Base-by-base conservation (phyloP, 495 filamentous ascomycete species). In the Collariella sp. region DNA sequence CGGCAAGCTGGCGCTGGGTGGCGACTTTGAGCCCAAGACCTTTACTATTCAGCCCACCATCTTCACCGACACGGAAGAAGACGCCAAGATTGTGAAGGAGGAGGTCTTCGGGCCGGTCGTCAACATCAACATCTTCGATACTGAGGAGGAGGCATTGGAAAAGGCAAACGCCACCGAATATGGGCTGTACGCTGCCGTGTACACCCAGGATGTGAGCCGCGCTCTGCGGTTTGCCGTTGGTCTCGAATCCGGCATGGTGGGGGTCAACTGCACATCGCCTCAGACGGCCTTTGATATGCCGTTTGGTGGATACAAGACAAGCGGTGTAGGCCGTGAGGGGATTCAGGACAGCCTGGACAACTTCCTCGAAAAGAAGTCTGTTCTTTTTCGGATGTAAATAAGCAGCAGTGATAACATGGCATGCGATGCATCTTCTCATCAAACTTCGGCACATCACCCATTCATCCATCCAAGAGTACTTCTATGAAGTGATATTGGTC, bases 101-200 rank as follows among this genome's bases (percentile, higher is more conserved):
- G 71, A 73, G 42, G 56, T 71, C 7, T 73, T 73, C 45, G 87
- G 88, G 0, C 87, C 87, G 0, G 88, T 91, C 29, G 79, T 90
- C 67, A 78, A 76, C 13, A 82, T 91, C 51, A 72, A 87, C 20
- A 77, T 80, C 33, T 91, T 88, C 60, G 70, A 81, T 22, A 77
- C 76, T 12, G 72, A 84, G 24, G 76, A 78, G 11, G 83, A 87
- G 66, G 84, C 77, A 5, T 71, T 91, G 33, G 58, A 61, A 41
- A 79, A 85, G 52, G 88, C 88, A 5, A 93, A 91, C 68, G 66
- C 80, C 51, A 87, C 85, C n/a, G 74, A 82, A 50, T 76, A 84
- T 36, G 88, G 87, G 40, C 77, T 90, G 13, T 85, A 85, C 3
- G 84, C 86, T 1, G 81, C 85, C 16, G 82, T 91, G 34, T 90